Evolutionary conservation across 1,284 basidiomycete genomes (phyloP).

Genomic region (Earliella scabrosa): DNA sequence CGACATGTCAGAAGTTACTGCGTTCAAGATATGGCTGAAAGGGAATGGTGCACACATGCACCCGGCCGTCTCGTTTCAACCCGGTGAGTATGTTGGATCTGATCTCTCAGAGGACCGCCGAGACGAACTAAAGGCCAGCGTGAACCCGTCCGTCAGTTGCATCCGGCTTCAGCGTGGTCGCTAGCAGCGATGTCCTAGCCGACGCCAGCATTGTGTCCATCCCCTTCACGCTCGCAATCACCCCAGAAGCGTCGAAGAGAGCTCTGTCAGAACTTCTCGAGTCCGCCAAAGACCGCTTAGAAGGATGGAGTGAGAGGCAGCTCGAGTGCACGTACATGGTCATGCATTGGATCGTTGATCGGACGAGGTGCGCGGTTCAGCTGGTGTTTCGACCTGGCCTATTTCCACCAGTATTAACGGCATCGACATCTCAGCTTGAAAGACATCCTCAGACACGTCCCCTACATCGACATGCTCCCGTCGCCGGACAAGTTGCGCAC

Average conservation of each 20-base stretch:
- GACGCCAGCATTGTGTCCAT: constrained; percentile 71
- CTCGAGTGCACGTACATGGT: constrained; percentile 73
- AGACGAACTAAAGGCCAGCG: constrained; percentile 15
- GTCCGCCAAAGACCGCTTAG: constrained; percentile 28
- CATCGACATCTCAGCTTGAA: constrained; percentile 14
- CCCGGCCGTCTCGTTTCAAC: constrained; percentile 43
- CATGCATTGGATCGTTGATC: constrained; percentile 66
- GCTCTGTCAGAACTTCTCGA: constrained; percentile 50
- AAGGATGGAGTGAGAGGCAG: constrained; percentile 70
- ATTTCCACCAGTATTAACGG: too few relatives aligned
- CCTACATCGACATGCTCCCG: constrained; percentile 76
- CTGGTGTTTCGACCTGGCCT: too few relatives aligned
- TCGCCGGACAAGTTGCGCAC: constrained; percentile 61
- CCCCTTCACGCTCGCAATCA: constrained; percentile 77
- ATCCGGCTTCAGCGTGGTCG: constrained; percentile 63
- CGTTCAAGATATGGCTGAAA: constrained; percentile 54
- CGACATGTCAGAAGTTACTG: constrained; percentile 3
- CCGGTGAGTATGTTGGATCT: constrained; percentile 40
- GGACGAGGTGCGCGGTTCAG: constrained; percentile 31
- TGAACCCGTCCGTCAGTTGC: constrained; percentile 38
- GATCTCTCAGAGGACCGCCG: constrained; percentile 14
- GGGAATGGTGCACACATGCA: constrained; percentile 55
- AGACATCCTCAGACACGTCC: constrained; percentile 50
- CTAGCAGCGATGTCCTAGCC: constrained; percentile 48
- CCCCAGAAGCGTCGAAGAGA: constrained; percentile 50